These are phyloP conservation scores for Eucalyptus coolabah DNA, from an alignment of 345 rosid species.

Conservation along the genomic window DNA sequence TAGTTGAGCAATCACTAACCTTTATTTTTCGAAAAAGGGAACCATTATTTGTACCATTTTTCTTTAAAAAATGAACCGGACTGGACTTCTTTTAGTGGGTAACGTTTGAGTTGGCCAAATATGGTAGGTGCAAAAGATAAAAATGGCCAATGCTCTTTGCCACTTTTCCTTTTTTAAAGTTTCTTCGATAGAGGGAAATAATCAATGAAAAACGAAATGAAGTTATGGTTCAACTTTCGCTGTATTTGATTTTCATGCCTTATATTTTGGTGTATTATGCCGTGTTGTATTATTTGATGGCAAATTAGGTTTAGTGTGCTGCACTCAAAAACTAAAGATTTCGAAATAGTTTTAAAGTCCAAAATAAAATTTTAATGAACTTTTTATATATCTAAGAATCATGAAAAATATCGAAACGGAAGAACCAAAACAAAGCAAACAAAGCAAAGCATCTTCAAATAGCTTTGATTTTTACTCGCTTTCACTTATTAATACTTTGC, in stretches of 20 bases:
- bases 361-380: accelerated
- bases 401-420: neutral
- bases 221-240: neutral
- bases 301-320: no score
- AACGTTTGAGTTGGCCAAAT: neutral
- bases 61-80: neutral
- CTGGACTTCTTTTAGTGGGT: neutral
- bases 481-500: neutral
- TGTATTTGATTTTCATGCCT: neutral
- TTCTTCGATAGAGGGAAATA: neutral
- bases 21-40: no score
- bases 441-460: neutral
- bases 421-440: neutral
- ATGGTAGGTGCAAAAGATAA: neutral
- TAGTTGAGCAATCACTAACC: no score
- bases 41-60: neutral
- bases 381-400: neutral
- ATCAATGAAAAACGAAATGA: no score
- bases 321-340: neutral
- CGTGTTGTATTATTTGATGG: no score
- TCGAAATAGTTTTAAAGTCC: no score
- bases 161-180: neutral
- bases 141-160: neutral
- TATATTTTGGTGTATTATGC: neutral
- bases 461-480: accelerated